phyloP scores from a whole-genome alignment of 2,329 filamentous ascomycete species.

The Simplicillium sp. region DNA sequence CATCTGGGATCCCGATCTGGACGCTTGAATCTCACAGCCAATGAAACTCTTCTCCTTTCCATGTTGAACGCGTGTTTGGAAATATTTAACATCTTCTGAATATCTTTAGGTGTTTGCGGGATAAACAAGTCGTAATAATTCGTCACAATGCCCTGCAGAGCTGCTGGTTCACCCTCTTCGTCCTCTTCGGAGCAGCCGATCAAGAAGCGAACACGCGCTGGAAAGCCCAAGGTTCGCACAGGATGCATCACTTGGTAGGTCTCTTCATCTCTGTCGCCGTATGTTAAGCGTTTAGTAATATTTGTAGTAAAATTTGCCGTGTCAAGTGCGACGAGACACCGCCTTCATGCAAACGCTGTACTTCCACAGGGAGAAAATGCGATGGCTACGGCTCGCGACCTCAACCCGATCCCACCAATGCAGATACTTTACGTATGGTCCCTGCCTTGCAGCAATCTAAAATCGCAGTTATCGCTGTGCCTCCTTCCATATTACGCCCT shows the following conservation, averaged over 20 bases:
- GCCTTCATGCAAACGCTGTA: slow-evolving; percentile 22
- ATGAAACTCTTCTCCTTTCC: neutral
- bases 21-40: too few relatives aligned
- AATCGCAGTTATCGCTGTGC: neutral
- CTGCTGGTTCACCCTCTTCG: neutral
- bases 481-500: slow-evolving; percentile 14
- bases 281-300: slow-evolving; percentile 1
- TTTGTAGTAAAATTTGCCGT: slow-evolving; percentile 20
- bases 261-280: neutral
- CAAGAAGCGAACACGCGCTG: slow-evolving; percentile 19
- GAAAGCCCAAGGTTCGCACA: slow-evolving; percentile 27
- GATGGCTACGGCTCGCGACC: slow-evolving; percentile 21
- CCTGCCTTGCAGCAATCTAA: slow-evolving; percentile 3
- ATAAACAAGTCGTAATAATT: too few relatives aligned
- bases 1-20: neutral
- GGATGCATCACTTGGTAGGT: slow-evolving; percentile 30
- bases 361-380: slow-evolving; percentile 21
- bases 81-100: too few relatives aligned
- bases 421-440: slow-evolving; percentile 4
- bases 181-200: neutral
- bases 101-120: too few relatives aligned
- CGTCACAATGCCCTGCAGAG: too few relatives aligned
- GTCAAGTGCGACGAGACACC: slow-evolving; percentile 26
- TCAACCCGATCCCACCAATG: neutral
- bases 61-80: slow-evolving; percentile 7